Base-by-base conservation (phyloP, 768 basidiomycete species). In the Boletus reticuloceps region DNA sequence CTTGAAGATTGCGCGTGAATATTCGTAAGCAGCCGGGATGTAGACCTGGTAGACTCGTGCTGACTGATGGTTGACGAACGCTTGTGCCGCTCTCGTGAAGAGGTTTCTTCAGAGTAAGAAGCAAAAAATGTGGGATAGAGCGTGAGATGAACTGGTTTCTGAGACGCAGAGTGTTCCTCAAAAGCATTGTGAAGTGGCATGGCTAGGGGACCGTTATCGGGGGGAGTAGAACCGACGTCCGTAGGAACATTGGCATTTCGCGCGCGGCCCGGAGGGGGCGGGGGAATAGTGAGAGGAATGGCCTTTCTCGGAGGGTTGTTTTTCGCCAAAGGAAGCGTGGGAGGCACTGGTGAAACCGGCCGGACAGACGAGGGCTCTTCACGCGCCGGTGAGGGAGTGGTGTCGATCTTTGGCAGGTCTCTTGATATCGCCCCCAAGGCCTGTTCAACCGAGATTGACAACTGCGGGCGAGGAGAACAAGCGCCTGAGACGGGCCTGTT, bases 161-260 rank as follows among this genome's bases (percentile, higher is more conserved):
- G 62, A 32, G 56, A 53, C 2, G 36, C 43, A 25, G 59, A 56
- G 12, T 37, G 62, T 34, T 61, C 58, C 43, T 64, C 67, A 59
- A 75, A 79, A n/a, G 71, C 76, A 38, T 74, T 71, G 58, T 79
- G 73, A 17, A 80, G 71, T 7, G 79, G 77, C 42, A 78, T 63
- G 25, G 76, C 72, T 16, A 74, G 62, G 49, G 56, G 67, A 48
- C 55, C 69, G 34, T 57, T 45, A 22, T 67, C 56, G 14, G 63
- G 56, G 54, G 56, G 59, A 43, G 63, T 67, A 29, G 59, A 58
- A 42, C 59, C 64, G 16, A 76, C 72, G 47, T 75, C 72, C 27
- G 62, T 66, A 19, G 77, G 75, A 25, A 79, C 72, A 50, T 65
- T 73, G 12, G 67, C 64, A 27, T 72, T 71, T 47, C 70, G 72